Evolutionary conservation across 345 rosid species (phyloP), one percentile per base, ranked within the genome.

Genomic region (Clausena lansium): DNA sequence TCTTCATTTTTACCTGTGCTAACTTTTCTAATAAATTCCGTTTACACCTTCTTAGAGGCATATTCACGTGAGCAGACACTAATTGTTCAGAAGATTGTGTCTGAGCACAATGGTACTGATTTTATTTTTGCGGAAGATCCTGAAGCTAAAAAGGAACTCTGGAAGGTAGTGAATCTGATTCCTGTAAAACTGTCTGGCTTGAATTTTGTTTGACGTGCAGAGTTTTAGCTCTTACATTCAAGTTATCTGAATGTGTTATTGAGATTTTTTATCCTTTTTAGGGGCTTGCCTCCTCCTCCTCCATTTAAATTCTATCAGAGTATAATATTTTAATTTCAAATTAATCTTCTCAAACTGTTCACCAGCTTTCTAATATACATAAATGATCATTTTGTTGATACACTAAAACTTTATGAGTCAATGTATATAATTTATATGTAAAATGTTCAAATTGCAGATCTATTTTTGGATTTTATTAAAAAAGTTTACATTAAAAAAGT

Each of bases 101-200:
- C 91, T 38, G 86, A 89, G 84, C 93, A 93, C 87, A 92, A 83
- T 78, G 96, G 98, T 73, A 84, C 98, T 30, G 93, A 92, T 81
- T 95, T 95, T 87, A 85, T 90, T 75, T 93, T 92, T 67, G 95
- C 96, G 7, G 94, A 92, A 88, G 91, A 95, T 73, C 83, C 94
- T 81, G 88, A 87, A 85, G 91, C 94, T 27, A 95, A 95, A 82
- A 90, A 87, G 19, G 97, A 95, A 87, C 97, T 93, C 38, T 93
- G 97, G 98, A 92, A 85, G 96, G 99, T 93, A 87, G 4, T 7
- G 80, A 50, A 63, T 67, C 77, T 80, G 73, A 77, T 66, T 66
- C 32, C 63, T 17, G 38, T 36, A 50, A 10, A 33, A 55, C 52
- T 24, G 22, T 67, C 27, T 57, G 45, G 33, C 2, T 74, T 58